Conservation (phyloP, 495 filamentous ascomycete genomes). For the Aspergillus nanangensis region DNA sequence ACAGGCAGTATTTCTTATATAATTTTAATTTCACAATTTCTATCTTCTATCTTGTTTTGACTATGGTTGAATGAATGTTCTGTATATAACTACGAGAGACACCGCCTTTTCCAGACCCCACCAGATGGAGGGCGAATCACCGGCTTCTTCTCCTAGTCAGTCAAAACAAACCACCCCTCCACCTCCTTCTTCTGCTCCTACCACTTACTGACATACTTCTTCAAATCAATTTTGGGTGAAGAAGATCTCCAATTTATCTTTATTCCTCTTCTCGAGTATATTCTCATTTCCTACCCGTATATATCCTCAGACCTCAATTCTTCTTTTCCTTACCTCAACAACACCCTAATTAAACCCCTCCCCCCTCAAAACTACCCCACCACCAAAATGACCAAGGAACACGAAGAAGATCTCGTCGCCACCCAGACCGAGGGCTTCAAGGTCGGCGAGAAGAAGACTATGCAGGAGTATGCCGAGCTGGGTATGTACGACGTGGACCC, state of each 20-base stretch:
- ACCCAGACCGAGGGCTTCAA: constrained; percentile 92
- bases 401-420: constrained; percentile 81
- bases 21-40: too few species aligned
- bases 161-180: background rate
- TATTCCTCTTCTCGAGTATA: background rate
- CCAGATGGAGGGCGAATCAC: background rate
- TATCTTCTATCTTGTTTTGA: too few species aligned
- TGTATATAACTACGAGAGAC: too few species aligned
- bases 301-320: background rate
- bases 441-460: constrained; percentile 95
- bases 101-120: background rate
- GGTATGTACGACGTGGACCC: constrained; percentile 53
- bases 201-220: too few species aligned
- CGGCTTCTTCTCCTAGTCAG: background rate
- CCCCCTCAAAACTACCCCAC: constrained; percentile 15
- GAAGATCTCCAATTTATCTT: background rate
- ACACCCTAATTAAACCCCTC: background rate
- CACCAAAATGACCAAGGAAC: constrained; percentile 63
- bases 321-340: background rate
- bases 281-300: background rate
- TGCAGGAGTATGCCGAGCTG: constrained; percentile 86
- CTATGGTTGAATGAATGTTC: too few species aligned
- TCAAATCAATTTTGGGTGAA: too few species aligned
- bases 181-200: background rate
- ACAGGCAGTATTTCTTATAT: too few species aligned